Percentiles rank a stretch among this genome's conserved stretches.
These are phyloP conservation scores for Lachnellula hyalina DNA, from an alignment of 2,329 filamentous ascomycete species.

Conservation along the genomic window DNA sequence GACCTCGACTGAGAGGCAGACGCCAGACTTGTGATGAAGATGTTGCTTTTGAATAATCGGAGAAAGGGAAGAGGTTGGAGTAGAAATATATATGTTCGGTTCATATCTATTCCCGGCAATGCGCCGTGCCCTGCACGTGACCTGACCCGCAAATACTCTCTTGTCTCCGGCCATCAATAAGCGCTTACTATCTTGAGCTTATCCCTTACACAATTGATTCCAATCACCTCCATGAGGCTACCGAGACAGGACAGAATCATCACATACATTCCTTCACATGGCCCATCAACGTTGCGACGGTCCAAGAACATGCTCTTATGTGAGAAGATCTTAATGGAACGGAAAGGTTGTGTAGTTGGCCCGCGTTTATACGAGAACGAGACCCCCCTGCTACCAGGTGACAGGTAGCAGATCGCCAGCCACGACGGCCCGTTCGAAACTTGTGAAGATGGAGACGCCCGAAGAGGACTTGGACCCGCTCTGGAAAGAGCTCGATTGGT, in stretches of 20 bases:
- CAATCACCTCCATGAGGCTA: background rate
- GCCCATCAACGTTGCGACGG: background rate
- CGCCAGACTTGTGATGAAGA: background rate
- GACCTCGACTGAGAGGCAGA: background rate
- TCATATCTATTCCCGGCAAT: no score
- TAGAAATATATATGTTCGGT: background rate
- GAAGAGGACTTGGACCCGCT: conserved; percentile 30
- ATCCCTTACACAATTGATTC: background rate
- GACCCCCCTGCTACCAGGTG: conserved; percentile 18
- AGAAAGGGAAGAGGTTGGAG: background rate
- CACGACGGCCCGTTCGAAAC: conserved; percentile 9
- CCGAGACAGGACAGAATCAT: background rate
- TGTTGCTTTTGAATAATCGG: no score
- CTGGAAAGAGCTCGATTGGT: conserved; percentile 31
- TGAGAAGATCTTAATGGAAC: background rate
- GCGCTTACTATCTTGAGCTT: background rate
- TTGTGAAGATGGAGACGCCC: conserved; percentile 50
- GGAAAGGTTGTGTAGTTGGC: conserved; percentile 18
- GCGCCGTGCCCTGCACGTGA: background rate
- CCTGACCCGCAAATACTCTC: background rate
- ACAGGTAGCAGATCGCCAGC: conserved; percentile 15
- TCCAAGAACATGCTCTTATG: background rate
- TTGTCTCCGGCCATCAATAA: background rate
- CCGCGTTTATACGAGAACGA: conserved; percentile 12
- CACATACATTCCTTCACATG: background rate